Conservation (phyloP, 768 basidiomycete genomes). For the Lepiota subincarnata region DNA sequence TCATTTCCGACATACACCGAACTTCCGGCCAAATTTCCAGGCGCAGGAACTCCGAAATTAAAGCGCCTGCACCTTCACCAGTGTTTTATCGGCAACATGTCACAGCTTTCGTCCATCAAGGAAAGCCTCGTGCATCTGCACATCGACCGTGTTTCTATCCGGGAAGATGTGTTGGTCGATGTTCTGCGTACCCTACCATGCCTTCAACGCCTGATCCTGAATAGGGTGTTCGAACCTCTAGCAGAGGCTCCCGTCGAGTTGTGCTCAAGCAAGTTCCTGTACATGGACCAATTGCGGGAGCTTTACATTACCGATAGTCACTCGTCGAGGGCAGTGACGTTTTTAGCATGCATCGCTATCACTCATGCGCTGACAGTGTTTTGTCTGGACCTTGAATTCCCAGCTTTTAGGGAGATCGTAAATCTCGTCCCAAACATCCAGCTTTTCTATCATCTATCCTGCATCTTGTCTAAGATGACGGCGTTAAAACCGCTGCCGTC, state of each 20-base stretch:
- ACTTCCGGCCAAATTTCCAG: not conserved
- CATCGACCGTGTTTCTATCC: not conserved
- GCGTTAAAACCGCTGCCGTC: not conserved
- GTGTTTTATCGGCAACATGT: not conserved
- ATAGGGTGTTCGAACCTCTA: not conserved
- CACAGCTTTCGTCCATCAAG: not conserved
- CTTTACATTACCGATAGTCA: not conserved
- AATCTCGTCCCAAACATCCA: not conserved
- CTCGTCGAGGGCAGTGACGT: not conserved
- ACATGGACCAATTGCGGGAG: not conserved
- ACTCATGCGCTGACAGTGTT: not conserved
- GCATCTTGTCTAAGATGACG: not conserved
- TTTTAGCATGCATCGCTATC: not conserved
- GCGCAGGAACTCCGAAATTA: not conserved
- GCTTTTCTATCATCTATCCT: too few relatives aligned
- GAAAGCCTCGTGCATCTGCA: not conserved
- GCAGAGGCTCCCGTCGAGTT: not conserved
- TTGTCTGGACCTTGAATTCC: not conserved
- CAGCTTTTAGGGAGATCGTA: not conserved
- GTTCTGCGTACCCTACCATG: not conserved
- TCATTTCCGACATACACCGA: not conserved
- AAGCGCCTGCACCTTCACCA: not conserved
- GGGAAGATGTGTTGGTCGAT: not conserved
- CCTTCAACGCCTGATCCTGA: not conserved
- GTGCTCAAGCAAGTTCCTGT: not conserved